Conservation (phyloP, 192 early-diverging fungal species). For the Spinellus fusiger region DNA sequence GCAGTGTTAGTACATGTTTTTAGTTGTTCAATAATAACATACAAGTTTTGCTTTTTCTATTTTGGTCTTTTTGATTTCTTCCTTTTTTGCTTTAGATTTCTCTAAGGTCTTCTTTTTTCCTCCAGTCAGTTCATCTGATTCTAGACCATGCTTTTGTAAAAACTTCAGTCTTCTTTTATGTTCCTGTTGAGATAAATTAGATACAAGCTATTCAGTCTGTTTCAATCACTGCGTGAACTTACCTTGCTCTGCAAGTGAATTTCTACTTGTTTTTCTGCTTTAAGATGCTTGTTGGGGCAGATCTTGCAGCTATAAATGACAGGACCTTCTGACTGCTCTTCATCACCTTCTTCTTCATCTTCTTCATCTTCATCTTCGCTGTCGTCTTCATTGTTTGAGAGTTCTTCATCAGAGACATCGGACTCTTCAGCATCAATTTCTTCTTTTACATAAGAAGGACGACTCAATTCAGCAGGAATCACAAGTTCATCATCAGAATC, state of each 20-base stretch:
- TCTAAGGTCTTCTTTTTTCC: not conserved
- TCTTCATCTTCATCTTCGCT: not conserved
- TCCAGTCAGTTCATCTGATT: slow-evolving; percentile 4
- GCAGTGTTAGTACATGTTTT: not conserved
- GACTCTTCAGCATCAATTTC: not conserved
- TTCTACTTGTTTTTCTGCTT: slow-evolving; percentile 15
- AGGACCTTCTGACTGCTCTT: slow-evolving; percentile 4
- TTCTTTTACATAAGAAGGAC: not conserved
- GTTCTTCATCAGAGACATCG: slow-evolving; percentile 1
- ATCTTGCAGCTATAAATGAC: slow-evolving; percentile 20
- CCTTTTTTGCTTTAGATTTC: slow-evolving; percentile 3
- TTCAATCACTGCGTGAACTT: not conserved
- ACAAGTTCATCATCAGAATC: slow-evolving; percentile 15
- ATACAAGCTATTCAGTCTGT: not conserved
- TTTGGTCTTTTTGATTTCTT: slow-evolving; percentile 12
- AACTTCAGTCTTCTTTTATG: slow-evolving; percentile 12
- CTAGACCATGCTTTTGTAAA: slow-evolving; percentile 10
- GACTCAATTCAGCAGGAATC: not conserved
- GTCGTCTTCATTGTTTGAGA: not conserved
- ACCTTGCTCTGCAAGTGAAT: slow-evolving; percentile 27
- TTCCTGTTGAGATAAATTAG: not conserved
- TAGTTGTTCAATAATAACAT: not conserved
- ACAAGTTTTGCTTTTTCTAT: slow-evolving; percentile 11
- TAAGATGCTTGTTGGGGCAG: slow-evolving; percentile 19
- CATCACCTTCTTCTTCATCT: slow-evolving; percentile 7